Percentiles rank a stretch among this genome's conserved stretches.
These are phyloP conservation scores for Cadophora malorum DNA, from an alignment of 2,329 filamentous ascomycete genomes.

Conservation along the genomic window DNA sequence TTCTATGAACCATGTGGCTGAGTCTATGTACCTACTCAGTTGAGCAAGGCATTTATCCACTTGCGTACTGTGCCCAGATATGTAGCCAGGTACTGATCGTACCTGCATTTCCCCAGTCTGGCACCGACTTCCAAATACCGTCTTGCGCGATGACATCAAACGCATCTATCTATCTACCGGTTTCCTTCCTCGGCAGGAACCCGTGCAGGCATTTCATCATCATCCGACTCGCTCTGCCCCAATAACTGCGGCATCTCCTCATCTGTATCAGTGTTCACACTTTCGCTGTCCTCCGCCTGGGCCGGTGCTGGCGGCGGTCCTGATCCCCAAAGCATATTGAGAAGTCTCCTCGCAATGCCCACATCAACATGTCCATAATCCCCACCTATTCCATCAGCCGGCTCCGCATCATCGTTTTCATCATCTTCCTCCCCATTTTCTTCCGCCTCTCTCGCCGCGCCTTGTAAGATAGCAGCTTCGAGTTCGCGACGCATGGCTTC, in stretches of 20 bases:
- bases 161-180: background rate
- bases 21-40: background rate
- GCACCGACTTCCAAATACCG: too few species aligned
- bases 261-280: constrained; percentile 29
- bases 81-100: background rate
- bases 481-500: constrained; percentile 13
- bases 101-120: too few species aligned
- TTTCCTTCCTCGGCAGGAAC: too few species aligned
- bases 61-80: background rate
- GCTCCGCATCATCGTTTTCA: constrained; percentile 27
- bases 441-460: constrained; percentile 6
- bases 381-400: constrained; percentile 15
- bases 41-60: background rate
- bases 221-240: background rate
- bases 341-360: constrained; percentile 31
- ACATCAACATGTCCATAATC: constrained; percentile 22
- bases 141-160: too few species aligned
- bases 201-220: background rate
- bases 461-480: constrained; percentile 5
- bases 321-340: constrained; percentile 37
- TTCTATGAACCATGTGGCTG: constrained; percentile 15
- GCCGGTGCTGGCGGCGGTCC: background rate
- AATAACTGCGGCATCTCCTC: constrained; percentile 32
- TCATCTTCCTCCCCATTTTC: constrained; percentile 16
- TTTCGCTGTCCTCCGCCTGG: constrained; percentile 13